Conservation (phyloP, 441 rosid species). For the Bocquillonia castaneifolia region DNA sequence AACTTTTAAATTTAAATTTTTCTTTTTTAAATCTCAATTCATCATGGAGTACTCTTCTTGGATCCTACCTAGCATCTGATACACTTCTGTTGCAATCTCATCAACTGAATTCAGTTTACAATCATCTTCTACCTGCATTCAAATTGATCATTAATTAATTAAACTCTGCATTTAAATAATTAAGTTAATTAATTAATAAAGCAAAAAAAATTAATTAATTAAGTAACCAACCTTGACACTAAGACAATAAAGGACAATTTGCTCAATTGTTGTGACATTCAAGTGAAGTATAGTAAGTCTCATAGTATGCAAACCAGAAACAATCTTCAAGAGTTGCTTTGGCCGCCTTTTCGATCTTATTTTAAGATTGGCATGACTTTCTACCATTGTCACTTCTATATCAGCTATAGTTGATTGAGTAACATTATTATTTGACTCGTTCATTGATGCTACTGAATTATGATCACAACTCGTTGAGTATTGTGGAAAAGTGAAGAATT, state of each 20-base stretch:
- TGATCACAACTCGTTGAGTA: slow-evolving; percentile 32
- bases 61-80: slow-evolving; percentile 63
- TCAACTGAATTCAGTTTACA: slow-evolving; percentile 71
- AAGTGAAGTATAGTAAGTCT: slow-evolving; percentile 72
- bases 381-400: slow-evolving; percentile 82
- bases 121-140: slow-evolving; percentile 82
- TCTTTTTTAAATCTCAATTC: slow-evolving; percentile 18
- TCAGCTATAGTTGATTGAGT: slow-evolving; percentile 39
- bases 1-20: background rate
- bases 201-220: background rate
- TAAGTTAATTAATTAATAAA: background rate
- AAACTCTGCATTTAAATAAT: no score
- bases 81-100: slow-evolving; percentile 66
- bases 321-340: slow-evolving; percentile 62
- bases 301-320: slow-evolving; percentile 55
- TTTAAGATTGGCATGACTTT: slow-evolving; percentile 73
- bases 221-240: slow-evolving; percentile 61
- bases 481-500: slow-evolving; percentile 66
- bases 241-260: slow-evolving; percentile 63
- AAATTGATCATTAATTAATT: background rate
- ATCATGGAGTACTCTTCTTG: slow-evolving; percentile 36
- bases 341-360: slow-evolving; percentile 58
- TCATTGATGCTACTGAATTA: slow-evolving; percentile 23
- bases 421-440: slow-evolving; percentile 24
- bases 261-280: slow-evolving; percentile 59